Percentiles rank a stretch among this genome's conserved stretches.
These are phyloP conservation scores for Neofusicoccum parvum DNA, from an alignment of 2,329 filamentous ascomycete species.

Conservation along the genomic window DNA sequence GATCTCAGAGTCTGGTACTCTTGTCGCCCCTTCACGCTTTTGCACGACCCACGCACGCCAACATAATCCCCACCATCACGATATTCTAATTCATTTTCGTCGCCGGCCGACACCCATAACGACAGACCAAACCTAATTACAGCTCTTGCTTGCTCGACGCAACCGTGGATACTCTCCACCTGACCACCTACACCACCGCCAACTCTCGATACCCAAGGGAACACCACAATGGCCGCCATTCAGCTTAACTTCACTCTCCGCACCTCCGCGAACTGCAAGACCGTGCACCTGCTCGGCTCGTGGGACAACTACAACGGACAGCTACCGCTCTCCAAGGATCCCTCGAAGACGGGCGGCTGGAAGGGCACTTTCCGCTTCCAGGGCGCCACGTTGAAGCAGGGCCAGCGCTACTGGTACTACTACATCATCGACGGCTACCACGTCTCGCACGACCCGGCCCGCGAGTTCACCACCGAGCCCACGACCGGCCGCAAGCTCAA, in stretches of 20 bases:
- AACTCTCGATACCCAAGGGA: slow-evolving; percentile 21
- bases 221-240: slow-evolving; percentile 74
- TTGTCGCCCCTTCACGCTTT: slow-evolving; percentile 25
- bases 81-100: slow-evolving; percentile 38
- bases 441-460: slow-evolving; percentile 91
- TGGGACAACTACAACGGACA: slow-evolving; percentile 98
- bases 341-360: slow-evolving; percentile 88
- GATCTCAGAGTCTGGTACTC: slow-evolving; percentile 25
- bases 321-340: slow-evolving; percentile 90
- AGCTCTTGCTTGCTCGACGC: slow-evolving; percentile 23
- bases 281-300: slow-evolving; percentile 93
- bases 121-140: slow-evolving; percentile 19
- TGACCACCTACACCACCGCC: slow-evolving; percentile 24
- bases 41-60: slow-evolving; percentile 23
- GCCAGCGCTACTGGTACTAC: slow-evolving; percentile 99
- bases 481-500: slow-evolving; percentile 97
- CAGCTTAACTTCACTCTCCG: slow-evolving; percentile 95
- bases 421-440: slow-evolving; percentile 99
- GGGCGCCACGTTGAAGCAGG: slow-evolving; percentile 79
- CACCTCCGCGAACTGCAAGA: slow-evolving; percentile 95
- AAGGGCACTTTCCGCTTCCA: slow-evolving; percentile 97
- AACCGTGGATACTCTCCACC: slow-evolving; percentile 24
- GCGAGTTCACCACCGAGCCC: slow-evolving; percentile 86
- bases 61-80: slow-evolving; percentile 27
- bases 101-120: slow-evolving; percentile 42